Base-by-base conservation (phyloP, 108 stramenopile species). In the Cyclotella choctawhatcheeana region DNA sequence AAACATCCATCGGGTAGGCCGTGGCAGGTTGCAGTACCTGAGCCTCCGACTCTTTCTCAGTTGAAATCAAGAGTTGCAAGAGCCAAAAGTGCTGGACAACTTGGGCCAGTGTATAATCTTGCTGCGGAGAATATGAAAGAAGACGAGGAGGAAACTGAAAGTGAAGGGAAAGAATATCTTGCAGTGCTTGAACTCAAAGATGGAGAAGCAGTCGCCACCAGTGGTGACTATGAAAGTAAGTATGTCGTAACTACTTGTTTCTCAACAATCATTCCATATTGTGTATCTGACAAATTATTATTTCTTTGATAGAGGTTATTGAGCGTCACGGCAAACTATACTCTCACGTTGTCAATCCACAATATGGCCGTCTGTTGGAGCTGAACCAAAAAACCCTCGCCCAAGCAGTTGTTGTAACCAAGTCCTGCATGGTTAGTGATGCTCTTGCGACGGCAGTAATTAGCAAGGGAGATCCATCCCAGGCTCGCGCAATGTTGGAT, bases 141-240 rank as follows among this genome's bases (percentile, higher is more conserved):
- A 5, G 73, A 79, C 1, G 30, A 44, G 27, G 8, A 43, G 2
- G 30, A 69, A n/a, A n/a, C n/a, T n/a, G n/a, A n/a, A n/a, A n/a
- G n/a, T 37, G 55, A 1, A 4, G 30, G 30, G 14, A 29, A 30
- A 56, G 56, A 72, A 29, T 80, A 81, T 47, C 34, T 84, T 14
- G 79, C 79, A 26, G 33, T 81, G 3, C 43, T 84, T 31, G 79
- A 80, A 13, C 70, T 84, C 14, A 50, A 65, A 14, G 71, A 78
- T 72, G 84, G 84, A 1, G 77, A 80, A 17, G 74, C 79, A 31
- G 76, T 81, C 29, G 75, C 84, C 12, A 84, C 84, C 13, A 76
- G 74, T 8, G 84, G 84, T n/a, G 84, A 84, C 58, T 81, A 75
- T 58, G 79, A 81, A 64, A 77, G 55, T 56, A 56, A 56, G 55